A percentile compares a stretch with the other conserved stretches of the same genome.
phyloP scores from a whole-genome alignment of 305 asterid species.

The Solanum aculeatissimum region DNA sequence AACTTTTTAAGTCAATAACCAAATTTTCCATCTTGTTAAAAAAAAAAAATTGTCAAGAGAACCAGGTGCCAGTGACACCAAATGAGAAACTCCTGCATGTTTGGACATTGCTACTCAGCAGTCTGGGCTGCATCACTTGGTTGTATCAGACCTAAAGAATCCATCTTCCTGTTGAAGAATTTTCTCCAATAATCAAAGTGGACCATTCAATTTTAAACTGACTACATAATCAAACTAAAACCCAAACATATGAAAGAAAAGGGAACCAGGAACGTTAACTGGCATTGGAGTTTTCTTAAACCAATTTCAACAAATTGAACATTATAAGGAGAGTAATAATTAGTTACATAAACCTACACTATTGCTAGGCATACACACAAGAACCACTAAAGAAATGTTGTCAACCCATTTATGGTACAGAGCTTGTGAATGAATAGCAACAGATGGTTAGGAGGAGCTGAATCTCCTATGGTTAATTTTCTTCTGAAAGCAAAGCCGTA shows the following conservation, averaged over 20 bases:
- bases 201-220: not conserved
- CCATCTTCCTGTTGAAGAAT: not conserved
- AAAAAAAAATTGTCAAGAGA: not conserved
- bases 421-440: not conserved
- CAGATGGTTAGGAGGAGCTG: slow-evolving; percentile 47
- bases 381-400: not conserved
- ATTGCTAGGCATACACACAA: not conserved
- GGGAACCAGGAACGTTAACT: not conserved
- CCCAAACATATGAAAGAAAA: not conserved
- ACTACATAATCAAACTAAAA: not conserved
- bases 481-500: slow-evolving; percentile 83
- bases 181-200: not conserved
- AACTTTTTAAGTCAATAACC: not conserved
- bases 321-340: not conserved
- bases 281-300: not conserved
- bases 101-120: not conserved
- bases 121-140: not conserved
- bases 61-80: not conserved
- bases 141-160: not conserved
- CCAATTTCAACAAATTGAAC: not conserved
- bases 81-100: not conserved
- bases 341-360: not conserved
- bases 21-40: not conserved
- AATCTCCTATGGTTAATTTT: slow-evolving; percentile 73
- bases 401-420: not conserved